Conservation (phyloP, 495 filamentous ascomycete genomes). For the Jackrogersella multiformis region DNA sequence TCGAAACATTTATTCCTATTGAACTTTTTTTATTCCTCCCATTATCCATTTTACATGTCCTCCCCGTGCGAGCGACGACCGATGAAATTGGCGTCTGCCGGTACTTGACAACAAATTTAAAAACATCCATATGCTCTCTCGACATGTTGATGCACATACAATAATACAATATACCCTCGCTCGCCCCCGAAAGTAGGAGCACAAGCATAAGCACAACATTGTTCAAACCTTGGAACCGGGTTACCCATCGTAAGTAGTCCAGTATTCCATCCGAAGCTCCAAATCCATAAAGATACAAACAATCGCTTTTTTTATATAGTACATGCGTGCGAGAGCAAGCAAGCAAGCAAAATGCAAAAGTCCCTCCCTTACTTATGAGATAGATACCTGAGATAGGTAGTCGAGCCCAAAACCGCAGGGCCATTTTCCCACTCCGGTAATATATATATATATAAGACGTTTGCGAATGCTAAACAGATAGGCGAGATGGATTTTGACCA, state of each 20-base stretch:
- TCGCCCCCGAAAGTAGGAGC: no score
- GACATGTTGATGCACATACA: conserved; percentile 2
- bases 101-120: conserved; percentile 3
- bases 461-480: not conserved
- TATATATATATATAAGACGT: no score
- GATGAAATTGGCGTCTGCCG: not conserved
- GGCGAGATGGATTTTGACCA: not conserved
- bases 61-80: no score
- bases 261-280: conserved; percentile 6
- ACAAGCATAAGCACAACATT: conserved; percentile 1
- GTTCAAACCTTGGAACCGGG: not conserved
- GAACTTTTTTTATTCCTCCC: not conserved
- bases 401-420: not conserved
- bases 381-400: conserved; percentile 3
- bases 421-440: not conserved
- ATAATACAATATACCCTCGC: not conserved
- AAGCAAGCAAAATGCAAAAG: not conserved
- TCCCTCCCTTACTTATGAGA: conserved; percentile 17
- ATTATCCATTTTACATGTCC: not conserved
- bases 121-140: not conserved
- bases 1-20: not conserved
- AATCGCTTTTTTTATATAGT: conserved; percentile 1
- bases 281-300: conserved; percentile 22
- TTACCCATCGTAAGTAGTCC: conserved; percentile 1
- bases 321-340: conserved; percentile 12